Evolutionary conservation across 1,284 basidiomycete species (phyloP).

Genomic region (Pseudomicrostroma phylloplanum): DNA sequence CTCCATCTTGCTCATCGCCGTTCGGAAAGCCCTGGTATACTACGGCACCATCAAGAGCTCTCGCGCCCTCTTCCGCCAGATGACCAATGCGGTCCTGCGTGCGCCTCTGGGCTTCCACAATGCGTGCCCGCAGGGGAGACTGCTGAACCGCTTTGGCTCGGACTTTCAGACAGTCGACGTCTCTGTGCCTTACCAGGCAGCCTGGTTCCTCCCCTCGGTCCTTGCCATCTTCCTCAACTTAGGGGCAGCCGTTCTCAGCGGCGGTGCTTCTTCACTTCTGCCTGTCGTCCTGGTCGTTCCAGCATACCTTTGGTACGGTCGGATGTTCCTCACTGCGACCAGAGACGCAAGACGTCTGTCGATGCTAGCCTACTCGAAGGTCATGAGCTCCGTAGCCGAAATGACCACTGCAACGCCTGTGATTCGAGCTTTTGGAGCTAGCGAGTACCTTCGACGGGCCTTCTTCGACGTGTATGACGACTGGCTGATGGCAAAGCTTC

Average conservation of each 20-base stretch:
- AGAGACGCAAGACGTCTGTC: slow-evolving; percentile 53
- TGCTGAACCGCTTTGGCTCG: slow-evolving; percentile 55
- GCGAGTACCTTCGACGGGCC: neutral
- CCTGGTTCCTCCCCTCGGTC: neutral
- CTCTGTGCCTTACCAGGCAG: slow-evolving; percentile 10
- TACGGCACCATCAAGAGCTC: slow-evolving; percentile 19
- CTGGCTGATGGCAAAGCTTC: neutral
- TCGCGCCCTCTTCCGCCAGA: slow-evolving; percentile 22
- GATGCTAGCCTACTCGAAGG: slow-evolving; percentile 46
- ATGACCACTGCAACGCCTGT: slow-evolving; percentile 54
- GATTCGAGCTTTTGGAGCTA: slow-evolving; percentile 56
- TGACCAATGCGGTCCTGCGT: slow-evolving; percentile 30
- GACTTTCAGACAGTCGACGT: slow-evolving; percentile 55
- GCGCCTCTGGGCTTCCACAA: slow-evolving; percentile 41
- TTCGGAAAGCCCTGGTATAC: slow-evolving; percentile 2
- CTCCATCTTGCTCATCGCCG: slow-evolving; percentile 6
- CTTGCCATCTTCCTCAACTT: slow-evolving; percentile 17
- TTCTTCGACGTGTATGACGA: neutral
- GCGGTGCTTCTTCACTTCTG: slow-evolving; percentile 26
- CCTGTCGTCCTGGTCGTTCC: neutral
- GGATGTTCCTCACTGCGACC: slow-evolving; percentile 54
- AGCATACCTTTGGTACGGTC: slow-evolving; percentile 50
- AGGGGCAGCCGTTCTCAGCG: slow-evolving; percentile 31
- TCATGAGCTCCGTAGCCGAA: slow-evolving; percentile 49
- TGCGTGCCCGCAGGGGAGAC: slow-evolving; percentile 52